Percentiles rank a stretch among this genome's conserved stretches.
Evolutionary conservation across 768 basidiomycete species (phyloP).

Genomic region (Mycena olivaceomarginata): DNA sequence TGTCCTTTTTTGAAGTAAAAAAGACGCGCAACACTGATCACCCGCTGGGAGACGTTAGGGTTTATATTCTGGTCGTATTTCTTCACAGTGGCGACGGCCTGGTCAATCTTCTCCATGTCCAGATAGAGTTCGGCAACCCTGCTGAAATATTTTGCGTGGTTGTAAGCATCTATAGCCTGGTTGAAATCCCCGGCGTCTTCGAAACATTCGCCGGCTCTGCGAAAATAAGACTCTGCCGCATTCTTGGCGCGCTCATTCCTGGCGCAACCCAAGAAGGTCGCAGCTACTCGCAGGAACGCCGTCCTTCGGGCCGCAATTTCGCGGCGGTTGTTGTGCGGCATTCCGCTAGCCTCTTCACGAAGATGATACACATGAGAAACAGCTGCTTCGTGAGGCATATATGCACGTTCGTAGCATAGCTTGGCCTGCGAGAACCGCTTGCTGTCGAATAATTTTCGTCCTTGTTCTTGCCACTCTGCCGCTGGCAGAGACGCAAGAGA

Average conservation of each 20-base stretch:
- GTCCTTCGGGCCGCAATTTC: constrained; percentile 48
- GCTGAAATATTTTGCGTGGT: constrained; percentile 63
- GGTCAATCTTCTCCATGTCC: constrained; percentile 69
- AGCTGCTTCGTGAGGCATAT: constrained; percentile 60
- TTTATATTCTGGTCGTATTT: constrained; percentile 7
- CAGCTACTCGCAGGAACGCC: constrained; percentile 67
- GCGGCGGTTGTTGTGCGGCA: constrained; percentile 47
- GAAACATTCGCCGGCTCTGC: constrained; percentile 68
- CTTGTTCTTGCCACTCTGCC: constrained; percentile 60
- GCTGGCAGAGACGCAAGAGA: too few relatives aligned
- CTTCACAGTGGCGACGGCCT: constrained; percentile 60
- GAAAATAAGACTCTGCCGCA: constrained; percentile 57
- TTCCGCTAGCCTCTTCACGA: constrained; percentile 67
- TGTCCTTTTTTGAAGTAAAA: constrained; percentile 45
- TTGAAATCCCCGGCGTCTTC: constrained; percentile 59
- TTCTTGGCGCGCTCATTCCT: constrained; percentile 58
- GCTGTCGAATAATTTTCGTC: constrained; percentile 59
- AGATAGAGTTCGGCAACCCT: constrained; percentile 67
- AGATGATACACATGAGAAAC: constrained; percentile 73
- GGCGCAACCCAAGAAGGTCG: constrained; percentile 73
- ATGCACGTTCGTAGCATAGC: constrained; percentile 72
- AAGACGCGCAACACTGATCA: constrained; percentile 28
- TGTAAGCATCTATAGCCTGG: constrained; percentile 67
- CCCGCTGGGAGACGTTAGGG: background rate
- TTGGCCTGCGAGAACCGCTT: constrained; percentile 71